Conservation (phyloP, 345 rosid genomes). For the Camelina hispida region DNA sequence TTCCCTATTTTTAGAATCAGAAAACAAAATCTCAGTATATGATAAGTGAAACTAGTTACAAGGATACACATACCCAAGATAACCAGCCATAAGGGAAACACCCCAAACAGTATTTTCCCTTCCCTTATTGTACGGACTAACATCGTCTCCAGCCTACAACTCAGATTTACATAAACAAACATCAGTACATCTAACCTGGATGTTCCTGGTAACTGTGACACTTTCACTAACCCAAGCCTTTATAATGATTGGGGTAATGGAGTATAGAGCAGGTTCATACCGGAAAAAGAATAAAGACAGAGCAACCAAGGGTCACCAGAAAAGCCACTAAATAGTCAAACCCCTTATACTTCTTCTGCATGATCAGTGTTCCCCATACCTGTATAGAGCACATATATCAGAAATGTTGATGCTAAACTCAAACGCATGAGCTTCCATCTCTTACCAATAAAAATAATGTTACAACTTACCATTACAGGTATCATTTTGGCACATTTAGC, state of each 20-base stretch:
- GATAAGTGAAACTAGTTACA: constrained; percentile 12
- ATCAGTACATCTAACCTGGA: background rate
- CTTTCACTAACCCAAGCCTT: background rate
- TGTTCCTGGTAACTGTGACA: constrained; percentile 4
- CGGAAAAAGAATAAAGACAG: constrained; percentile 87
- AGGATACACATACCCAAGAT: constrained; percentile 75
- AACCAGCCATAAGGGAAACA: constrained; percentile 84
- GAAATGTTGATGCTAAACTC: background rate
- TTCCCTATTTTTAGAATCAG: background rate
- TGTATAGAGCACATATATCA: constrained; percentile 25
- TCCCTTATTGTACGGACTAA: constrained; percentile 82
- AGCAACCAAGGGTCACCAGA: constrained; percentile 83
- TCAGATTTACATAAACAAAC: constrained; percentile 34
- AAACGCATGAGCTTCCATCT: background rate
- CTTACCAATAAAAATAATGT: background rate
- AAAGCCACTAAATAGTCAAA: constrained; percentile 80
- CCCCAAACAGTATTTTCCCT: constrained; percentile 99
- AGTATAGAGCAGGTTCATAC: constrained; percentile 42
- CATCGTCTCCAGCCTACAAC: constrained; percentile 76
- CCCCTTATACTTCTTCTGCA: constrained; percentile 87
- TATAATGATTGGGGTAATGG: background rate
- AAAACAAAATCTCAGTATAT: background rate
- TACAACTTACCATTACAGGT: constrained; percentile 81
- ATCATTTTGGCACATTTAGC: constrained; percentile 98
- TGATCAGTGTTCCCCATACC: constrained; percentile 87